phyloP scores from a whole-genome alignment of 1,284 basidiomycete species.

The Ganoderma multipileum region DNA sequence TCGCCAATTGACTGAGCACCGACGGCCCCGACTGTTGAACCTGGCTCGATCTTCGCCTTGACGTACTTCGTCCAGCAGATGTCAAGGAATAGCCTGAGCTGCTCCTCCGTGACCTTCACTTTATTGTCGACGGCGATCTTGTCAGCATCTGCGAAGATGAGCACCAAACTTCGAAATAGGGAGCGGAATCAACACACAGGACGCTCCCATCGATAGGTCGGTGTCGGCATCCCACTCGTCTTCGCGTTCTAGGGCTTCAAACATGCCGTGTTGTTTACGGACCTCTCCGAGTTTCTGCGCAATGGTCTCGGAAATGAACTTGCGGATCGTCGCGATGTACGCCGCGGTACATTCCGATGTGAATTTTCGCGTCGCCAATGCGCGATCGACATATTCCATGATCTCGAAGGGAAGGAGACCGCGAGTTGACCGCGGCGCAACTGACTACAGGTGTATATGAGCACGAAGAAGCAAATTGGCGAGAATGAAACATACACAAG shows the following conservation, averaged over 20 bases:
- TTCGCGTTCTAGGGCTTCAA: conserved; percentile 78
- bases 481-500: conserved; percentile 62
- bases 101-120: conserved; percentile 87
- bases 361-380: conserved; percentile 68
- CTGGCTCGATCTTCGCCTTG: conserved; percentile 94
- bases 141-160: conserved; percentile 55
- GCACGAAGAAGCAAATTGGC: not conserved
- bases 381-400: conserved; percentile 72
- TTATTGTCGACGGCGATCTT: conserved; percentile 87
- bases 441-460: conserved; percentile 53
- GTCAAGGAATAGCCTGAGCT: conserved; percentile 83
- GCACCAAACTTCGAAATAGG: not conserved
- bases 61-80: conserved; percentile 93
- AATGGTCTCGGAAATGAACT: conserved; percentile 78
- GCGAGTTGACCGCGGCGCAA: conserved; percentile 62
- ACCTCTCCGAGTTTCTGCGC: conserved; percentile 73
- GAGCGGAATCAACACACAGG: conserved; percentile 51
- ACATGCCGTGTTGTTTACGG: conserved; percentile 85
- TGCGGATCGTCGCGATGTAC: conserved; percentile 80
- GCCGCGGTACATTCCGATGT: conserved; percentile 76
- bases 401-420: conserved; percentile 92
- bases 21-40: conserved; percentile 97
- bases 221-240: conserved; percentile 83
- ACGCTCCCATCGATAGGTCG: conserved; percentile 80
- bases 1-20: conserved; percentile 99